Evolutionary conservation across 2,329 filamentous ascomycete genomes (phyloP).

Genomic region (Aspergillus ibericus): DNA sequence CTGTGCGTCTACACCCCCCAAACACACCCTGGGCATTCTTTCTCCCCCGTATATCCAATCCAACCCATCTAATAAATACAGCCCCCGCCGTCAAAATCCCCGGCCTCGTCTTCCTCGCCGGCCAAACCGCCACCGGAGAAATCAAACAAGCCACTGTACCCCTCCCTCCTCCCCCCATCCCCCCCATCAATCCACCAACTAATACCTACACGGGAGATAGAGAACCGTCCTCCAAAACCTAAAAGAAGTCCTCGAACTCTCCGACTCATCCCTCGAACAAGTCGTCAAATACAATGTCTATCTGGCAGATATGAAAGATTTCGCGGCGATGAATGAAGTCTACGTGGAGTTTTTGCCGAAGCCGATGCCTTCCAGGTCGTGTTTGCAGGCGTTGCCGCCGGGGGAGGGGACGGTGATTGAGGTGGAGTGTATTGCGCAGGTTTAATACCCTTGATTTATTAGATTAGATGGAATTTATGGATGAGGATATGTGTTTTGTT

Average conservation of each 20-base stretch:
- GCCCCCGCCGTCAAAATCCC: constrained; percentile 48
- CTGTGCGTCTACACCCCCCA: constrained; percentile 30
- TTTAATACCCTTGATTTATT: constrained; percentile 1
- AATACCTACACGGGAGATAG: constrained; percentile 21
- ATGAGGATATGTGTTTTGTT: no score
- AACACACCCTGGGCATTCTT: no score
- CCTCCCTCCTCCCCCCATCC: not conserved
- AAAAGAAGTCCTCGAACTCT: constrained; percentile 59
- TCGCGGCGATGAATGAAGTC: constrained; percentile 67
- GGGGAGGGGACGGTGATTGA: constrained; percentile 46
- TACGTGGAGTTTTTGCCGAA: constrained; percentile 42
- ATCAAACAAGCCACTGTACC: constrained; percentile 49
- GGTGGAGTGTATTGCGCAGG: constrained; percentile 49
- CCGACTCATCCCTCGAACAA: constrained; percentile 58
- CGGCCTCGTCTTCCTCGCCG: constrained; percentile 50
- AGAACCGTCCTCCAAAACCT: constrained; percentile 51
- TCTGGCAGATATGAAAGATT: constrained; percentile 63
- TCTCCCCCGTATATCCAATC: no score
- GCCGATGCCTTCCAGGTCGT: constrained; percentile 46
- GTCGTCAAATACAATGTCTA: constrained; percentile 67
- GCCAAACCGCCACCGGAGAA: constrained; percentile 52
- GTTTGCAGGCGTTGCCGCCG: constrained; percentile 42
- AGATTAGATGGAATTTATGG: no score
- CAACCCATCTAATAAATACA: constrained; percentile 10
- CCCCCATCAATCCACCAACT: not conserved